Percentiles rank a stretch among this genome's conserved stretches.
phyloP scores from a whole-genome alignment of 495 filamentous ascomycete species.

The Xylaria bambusicola region DNA sequence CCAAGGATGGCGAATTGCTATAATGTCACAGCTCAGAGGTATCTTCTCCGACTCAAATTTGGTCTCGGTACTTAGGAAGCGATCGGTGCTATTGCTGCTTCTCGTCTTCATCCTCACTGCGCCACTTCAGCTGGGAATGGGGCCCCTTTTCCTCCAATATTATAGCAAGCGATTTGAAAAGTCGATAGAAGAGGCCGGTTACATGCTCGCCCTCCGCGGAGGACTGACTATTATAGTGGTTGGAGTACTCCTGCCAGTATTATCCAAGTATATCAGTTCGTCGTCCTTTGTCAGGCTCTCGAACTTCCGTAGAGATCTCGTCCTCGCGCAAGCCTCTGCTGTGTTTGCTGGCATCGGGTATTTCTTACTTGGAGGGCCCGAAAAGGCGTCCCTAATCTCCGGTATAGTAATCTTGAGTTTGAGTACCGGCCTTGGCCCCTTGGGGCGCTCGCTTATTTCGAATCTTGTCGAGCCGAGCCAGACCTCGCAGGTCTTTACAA shows the following conservation, averaged over 20 bases:
- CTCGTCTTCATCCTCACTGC: constrained; percentile 55
- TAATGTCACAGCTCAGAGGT: constrained; percentile 1
- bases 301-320: constrained; percentile 52
- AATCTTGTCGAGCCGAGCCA: constrained; percentile 54
- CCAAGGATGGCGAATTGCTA: not conserved
- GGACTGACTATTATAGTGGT: constrained; percentile 55
- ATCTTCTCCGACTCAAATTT: constrained; percentile 5
- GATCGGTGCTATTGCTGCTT: constrained; percentile 46
- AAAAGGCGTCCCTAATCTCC: constrained; percentile 40
- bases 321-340: constrained; percentile 51
- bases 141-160: constrained; percentile 58
- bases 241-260: constrained; percentile 45
- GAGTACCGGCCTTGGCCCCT: constrained; percentile 50
- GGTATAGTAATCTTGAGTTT: constrained; percentile 56
- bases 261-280: constrained; percentile 39
- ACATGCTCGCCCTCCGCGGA: constrained; percentile 54
- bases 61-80: constrained; percentile 41
- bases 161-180: constrained; percentile 59
- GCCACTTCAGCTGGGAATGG: constrained; percentile 49
- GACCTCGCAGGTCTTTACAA: constrained; percentile 57
- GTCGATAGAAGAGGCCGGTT: constrained; percentile 56
- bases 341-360: constrained; percentile 45
- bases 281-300: constrained; percentile 34
- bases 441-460: constrained; percentile 53
- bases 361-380: constrained; percentile 29